phyloP scores from a whole-genome alignment of 495 filamentous ascomycete species.

The Annulohypoxylon nitens region DNA sequence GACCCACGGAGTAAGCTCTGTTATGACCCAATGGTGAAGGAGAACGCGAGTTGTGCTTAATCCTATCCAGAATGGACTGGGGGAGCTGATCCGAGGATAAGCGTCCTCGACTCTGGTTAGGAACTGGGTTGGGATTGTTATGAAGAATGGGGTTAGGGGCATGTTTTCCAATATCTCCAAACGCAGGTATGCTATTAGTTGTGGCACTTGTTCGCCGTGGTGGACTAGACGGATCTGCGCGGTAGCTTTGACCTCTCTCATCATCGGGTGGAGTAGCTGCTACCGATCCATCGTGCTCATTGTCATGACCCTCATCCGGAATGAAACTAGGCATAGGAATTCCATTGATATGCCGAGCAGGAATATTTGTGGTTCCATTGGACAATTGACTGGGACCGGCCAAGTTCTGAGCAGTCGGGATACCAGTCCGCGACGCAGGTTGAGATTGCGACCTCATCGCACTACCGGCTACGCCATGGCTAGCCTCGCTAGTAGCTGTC shows the following conservation, averaged over 20 bases:
- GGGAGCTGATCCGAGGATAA: conserved; percentile 65
- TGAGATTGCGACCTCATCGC: conserved; percentile 69
- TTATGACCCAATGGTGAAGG: conserved; percentile 66
- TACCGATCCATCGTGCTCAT: conserved; percentile 46
- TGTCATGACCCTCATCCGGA: conserved; percentile 61
- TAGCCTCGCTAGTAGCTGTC: conserved; percentile 55
- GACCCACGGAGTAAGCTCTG: conserved; percentile 59
- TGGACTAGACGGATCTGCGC: conserved; percentile 51
- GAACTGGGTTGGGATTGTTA: background rate
- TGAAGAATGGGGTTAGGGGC: conserved; percentile 20
- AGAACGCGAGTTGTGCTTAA: conserved; percentile 66
- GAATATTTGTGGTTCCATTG: conserved; percentile 51
- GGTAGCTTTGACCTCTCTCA: conserved; percentile 48
- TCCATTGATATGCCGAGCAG: conserved; percentile 57
- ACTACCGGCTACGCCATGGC: conserved; percentile 55
- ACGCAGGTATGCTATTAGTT: conserved; percentile 56
- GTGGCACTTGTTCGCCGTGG: conserved; percentile 50
- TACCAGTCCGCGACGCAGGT: conserved; percentile 62
- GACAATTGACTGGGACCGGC: conserved; percentile 45
- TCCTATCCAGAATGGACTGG: conserved; percentile 64
- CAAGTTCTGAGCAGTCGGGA: conserved; percentile 41
- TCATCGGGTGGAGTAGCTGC: conserved; percentile 59
- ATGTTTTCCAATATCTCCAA: conserved; percentile 58
- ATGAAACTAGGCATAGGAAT: conserved; percentile 62
- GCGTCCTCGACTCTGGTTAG: conserved; percentile 54